Percentiles rank a stretch among this genome's conserved stretches.
phyloP scores from a whole-genome alignment of 176 grass and related monocot species.

The Tillandsia leiboldiana region DNA sequence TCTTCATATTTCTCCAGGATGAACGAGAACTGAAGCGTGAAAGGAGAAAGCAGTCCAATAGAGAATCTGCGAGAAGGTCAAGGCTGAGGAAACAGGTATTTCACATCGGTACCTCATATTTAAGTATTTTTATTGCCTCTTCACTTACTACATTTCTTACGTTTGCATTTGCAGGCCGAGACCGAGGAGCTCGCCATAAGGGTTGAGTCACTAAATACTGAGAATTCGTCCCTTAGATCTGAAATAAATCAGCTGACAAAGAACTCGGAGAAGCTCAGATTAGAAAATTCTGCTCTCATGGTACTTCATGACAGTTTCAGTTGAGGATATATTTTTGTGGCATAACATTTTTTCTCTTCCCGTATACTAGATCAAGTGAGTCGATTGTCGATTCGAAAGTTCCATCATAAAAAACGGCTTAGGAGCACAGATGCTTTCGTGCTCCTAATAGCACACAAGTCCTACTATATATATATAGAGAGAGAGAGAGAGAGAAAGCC shows the following conservation, averaged over 20 bases:
- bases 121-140: background rate
- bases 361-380: too few relatives aligned
- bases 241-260: slow-evolving; percentile 56
- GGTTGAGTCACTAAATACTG: slow-evolving; percentile 44
- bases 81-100: slow-evolving; percentile 79
- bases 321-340: too few relatives aligned
- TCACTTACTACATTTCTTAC: slow-evolving; percentile 7
- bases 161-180: slow-evolving; percentile 49
- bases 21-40: slow-evolving; percentile 59
- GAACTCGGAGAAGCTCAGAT: slow-evolving; percentile 48
- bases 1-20: slow-evolving; percentile 36
- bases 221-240: slow-evolving; percentile 46
- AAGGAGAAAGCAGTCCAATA: slow-evolving; percentile 67
- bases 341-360: background rate
- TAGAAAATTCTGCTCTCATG: slow-evolving; percentile 58
- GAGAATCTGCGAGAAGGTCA: slow-evolving; percentile 78
- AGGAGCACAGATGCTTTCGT: too few relatives aligned
- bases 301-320: slow-evolving; percentile 22
- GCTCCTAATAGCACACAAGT: too few relatives aligned
- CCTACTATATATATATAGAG: too few relatives aligned
- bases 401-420: too few relatives aligned
- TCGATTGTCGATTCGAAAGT: too few relatives aligned
- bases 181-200: slow-evolving; percentile 48
- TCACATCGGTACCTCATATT: background rate
- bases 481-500: too few relatives aligned